Percentiles rank a stretch among this genome's conserved stretches.
Conservation (phyloP, 2,329 filamentous ascomycete species). For the Monosporascus sp. region DNA sequence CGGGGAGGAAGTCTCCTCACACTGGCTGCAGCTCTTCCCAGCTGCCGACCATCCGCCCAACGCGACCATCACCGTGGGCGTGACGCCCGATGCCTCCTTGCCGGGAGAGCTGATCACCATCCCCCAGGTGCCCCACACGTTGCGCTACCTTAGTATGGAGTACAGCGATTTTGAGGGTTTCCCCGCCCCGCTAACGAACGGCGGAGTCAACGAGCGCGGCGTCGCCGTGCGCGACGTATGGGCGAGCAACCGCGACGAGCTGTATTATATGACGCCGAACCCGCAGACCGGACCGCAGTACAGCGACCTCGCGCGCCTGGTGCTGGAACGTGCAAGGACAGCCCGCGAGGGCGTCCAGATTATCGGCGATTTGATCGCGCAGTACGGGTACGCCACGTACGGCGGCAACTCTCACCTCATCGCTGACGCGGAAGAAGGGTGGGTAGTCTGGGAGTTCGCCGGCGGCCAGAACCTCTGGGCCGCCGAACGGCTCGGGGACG, state of each 20-base stretch:
- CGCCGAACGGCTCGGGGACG: conserved; percentile 17
- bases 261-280: conserved; percentile 33
- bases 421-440: conserved; percentile 26
- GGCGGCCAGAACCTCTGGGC: conserved; percentile 21
- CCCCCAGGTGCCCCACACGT: conserved; percentile 19
- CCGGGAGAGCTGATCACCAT: conserved; percentile 23
- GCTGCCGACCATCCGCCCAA: conserved; percentile 34
- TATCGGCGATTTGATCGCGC: conserved; percentile 31
- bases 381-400: conserved; percentile 36
- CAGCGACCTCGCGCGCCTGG: conserved; percentile 33
- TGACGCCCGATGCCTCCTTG: conserved; percentile 31
- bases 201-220: conserved; percentile 36
- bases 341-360: conserved; percentile 37
- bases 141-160: conserved; percentile 24
- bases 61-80: conserved; percentile 36
- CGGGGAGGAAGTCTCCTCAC: conserved; percentile 40
- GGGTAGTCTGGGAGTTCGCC: conserved; percentile 24
- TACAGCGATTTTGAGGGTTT: conserved; percentile 35
- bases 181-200: conserved; percentile 36
- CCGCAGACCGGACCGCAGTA: conserved; percentile 36
- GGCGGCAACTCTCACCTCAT: conserved; percentile 38
- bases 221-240: conserved; percentile 36
- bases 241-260: conserved; percentile 32
- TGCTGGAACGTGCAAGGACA: conserved; percentile 33
- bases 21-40: conserved; percentile 41